Percentiles rank a stretch among this genome's conserved stretches.
These are phyloP conservation scores for Dendrobium huoshanense DNA, from an alignment of 106 monocot species.

Conservation along the genomic window DNA sequence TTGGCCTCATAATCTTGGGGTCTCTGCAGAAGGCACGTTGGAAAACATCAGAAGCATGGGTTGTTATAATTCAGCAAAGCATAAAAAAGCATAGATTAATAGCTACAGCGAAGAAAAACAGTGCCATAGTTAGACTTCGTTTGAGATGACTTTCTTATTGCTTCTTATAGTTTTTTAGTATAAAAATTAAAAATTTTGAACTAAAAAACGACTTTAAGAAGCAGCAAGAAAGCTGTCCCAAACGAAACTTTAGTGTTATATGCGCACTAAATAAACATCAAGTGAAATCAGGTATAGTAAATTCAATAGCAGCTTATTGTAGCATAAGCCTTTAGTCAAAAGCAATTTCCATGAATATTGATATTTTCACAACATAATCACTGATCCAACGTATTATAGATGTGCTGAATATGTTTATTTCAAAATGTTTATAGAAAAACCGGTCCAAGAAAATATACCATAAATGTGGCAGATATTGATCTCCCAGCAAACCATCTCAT, in stretches of 20 bases:
- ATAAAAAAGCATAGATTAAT: background rate
- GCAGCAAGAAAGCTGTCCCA: too few species aligned
- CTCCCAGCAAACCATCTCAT: constrained; percentile 55
- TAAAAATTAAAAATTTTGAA: too few species aligned
- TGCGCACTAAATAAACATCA: too few species aligned
- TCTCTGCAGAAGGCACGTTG: background rate
- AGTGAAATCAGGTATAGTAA: background rate
- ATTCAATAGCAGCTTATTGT: background rate
- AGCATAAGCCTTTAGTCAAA: too few species aligned
- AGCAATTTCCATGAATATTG: too few species aligned
- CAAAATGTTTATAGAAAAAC: background rate
- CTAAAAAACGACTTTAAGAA: too few species aligned
- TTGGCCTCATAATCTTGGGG: constrained; percentile 5
- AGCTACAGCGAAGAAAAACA: too few species aligned
- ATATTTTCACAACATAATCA: too few species aligned
- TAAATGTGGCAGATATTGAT: constrained; percentile 33
- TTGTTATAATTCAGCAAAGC: background rate
- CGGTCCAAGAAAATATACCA: constrained; percentile 21
- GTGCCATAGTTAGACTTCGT: too few species aligned
- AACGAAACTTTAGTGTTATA: too few species aligned
- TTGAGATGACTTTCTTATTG: too few species aligned
- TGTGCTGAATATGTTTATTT: background rate
- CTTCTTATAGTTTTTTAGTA: too few species aligned
- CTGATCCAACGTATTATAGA: background rate
- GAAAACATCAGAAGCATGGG: background rate